Conservation (phyloP, 805 yeast genomes). For the Scheffersomyces coipomensis region DNA sequence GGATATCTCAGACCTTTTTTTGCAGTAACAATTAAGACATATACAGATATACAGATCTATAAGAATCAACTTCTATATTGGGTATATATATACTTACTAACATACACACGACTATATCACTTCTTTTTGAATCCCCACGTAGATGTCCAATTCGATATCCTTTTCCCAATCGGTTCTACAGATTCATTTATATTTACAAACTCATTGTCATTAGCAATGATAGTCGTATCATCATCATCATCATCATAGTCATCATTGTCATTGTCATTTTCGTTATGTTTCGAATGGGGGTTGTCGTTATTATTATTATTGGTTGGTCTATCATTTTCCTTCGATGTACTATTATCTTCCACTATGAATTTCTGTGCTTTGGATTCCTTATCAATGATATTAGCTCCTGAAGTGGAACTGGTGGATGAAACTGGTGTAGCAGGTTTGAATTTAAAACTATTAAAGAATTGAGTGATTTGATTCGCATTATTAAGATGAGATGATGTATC, state of each 20-base stretch:
- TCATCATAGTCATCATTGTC: conserved; percentile 1
- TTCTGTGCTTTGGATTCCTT: conserved; percentile 21
- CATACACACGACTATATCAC: neutral
- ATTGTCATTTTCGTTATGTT: conserved; percentile 1
- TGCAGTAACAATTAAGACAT: too few relatives aligned
- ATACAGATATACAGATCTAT: too few relatives aligned
- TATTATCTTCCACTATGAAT: conserved; percentile 11
- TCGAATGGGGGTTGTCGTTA: conserved; percentile 1
- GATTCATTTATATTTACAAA: neutral
- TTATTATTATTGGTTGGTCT: conserved; percentile 1
- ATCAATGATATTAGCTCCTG: neutral
- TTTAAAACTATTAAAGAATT: conserved; percentile 23
- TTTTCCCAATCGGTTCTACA: neutral
- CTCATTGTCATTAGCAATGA: neutral
- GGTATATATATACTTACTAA: too few relatives aligned
- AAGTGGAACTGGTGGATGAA: conserved; percentile 1
- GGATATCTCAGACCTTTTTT: too few relatives aligned
- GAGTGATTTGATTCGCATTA: conserved; percentile 12
- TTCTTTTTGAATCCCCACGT: conserved; percentile 4
- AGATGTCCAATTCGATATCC: conserved; percentile 6
- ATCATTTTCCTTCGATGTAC: neutral
- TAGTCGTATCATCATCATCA: conserved; percentile 3
- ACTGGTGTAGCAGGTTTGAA: conserved; percentile 6
- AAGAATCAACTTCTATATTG: too few relatives aligned
- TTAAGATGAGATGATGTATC: conserved; percentile 1